Base-by-base conservation (phyloP, 192 early-diverging fungal genomes). In the Allomyces macrogynus region DNA sequence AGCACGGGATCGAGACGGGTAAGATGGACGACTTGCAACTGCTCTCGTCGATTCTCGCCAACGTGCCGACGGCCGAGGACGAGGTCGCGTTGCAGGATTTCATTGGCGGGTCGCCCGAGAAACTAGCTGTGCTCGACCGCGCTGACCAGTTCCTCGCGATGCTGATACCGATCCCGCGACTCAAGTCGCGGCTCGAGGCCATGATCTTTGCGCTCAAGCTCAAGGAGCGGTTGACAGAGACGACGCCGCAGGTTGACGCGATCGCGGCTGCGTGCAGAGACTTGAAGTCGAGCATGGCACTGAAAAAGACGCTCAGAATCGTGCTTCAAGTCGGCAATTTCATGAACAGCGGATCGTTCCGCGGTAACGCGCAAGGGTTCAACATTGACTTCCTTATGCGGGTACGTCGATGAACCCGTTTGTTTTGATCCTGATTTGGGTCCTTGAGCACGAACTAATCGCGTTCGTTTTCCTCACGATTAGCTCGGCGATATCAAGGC, bases 301-400 rank as follows among this genome's bases (percentile, higher is more conserved):
- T 64, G 64, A 27, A 43, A 24, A 43, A 27, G 23, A 10, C 43
- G 43, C 40, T 64, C 26, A 43, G 27, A 22, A 27, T 64, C 64
- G 22, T 64, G 11, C 64, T 64, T 2, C 23, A 27, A 12, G 20
- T 64, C 23, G 64, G 64, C 16, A 64, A 64, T 24, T 64, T 43
- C 23, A 42, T 64, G 64, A 64, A 64, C 64, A 26, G 25, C 7
- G 64, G 43, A 10, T 64, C 64, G 23, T 64, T 64, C 40, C 26
- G 64, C 23, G 64, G 64, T 20, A 26, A 26, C 11, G 64, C 64
- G 64, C 43, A 64, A 23, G 64, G 64, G 42, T 64, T 64, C 27
- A 26, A 22, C 43, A 64, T 64, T 24, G 64, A 64, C 14, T 43
- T 43, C 14, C 64, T 64, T 0, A 32, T 20, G 20, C 23, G 32